A percentile compares a stretch with the other conserved stretches of the same genome.
Conservation (phyloP, 352 stramenopile genomes). For the Phytophthora syringae region DNA sequence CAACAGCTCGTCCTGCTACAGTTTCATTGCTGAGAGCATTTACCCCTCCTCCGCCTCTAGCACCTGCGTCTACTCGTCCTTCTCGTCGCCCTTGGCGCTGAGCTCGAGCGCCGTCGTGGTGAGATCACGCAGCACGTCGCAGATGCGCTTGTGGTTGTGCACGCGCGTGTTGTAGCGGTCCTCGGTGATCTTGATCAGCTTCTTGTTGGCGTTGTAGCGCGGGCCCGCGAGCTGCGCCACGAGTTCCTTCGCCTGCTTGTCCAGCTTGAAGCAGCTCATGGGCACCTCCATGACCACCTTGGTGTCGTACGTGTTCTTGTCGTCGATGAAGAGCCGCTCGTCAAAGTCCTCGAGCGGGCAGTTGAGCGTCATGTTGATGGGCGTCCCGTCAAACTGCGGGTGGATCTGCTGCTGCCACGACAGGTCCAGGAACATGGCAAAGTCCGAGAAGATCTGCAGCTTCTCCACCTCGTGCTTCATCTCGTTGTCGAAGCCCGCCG, state of each 20-base stretch:
- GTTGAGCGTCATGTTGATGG: slow-evolving; percentile 80
- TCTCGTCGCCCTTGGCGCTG: slow-evolving; percentile 36
- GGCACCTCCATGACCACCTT: slow-evolving; percentile 86
- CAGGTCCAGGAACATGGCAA: slow-evolving; percentile 73
- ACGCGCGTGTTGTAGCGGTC: slow-evolving; percentile 81
- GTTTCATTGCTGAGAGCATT: slow-evolving; percentile 20
- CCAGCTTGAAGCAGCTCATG: slow-evolving; percentile 65
- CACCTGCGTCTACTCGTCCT: slow-evolving; percentile 14
- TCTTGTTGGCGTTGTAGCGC: slow-evolving; percentile 83
- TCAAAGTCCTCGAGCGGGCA: slow-evolving; percentile 84
- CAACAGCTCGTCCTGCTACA: too few relatives aligned
- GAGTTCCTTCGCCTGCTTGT: slow-evolving; percentile 52
- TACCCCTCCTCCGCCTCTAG: slow-evolving; percentile 9
- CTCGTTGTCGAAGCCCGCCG: slow-evolving; percentile 65
- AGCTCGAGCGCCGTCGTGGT: slow-evolving; percentile 75
- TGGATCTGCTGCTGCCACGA: slow-evolving; percentile 87
- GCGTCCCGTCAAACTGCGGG: slow-evolving; percentile 67
- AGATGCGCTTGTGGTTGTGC: slow-evolving; percentile 88
- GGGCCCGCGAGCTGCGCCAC: slow-evolving; percentile 76
- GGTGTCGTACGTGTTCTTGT: slow-evolving; percentile 83
- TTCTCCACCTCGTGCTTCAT: slow-evolving; percentile 92
- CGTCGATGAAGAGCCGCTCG: slow-evolving; percentile 79
- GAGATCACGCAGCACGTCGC: slow-evolving; percentile 81
- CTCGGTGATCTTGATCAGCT: slow-evolving; percentile 80
- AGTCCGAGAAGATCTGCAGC: slow-evolving; percentile 83